phyloP scores from a whole-genome alignment of 768 basidiomycete genomes.

The Inosperma sp. region DNA sequence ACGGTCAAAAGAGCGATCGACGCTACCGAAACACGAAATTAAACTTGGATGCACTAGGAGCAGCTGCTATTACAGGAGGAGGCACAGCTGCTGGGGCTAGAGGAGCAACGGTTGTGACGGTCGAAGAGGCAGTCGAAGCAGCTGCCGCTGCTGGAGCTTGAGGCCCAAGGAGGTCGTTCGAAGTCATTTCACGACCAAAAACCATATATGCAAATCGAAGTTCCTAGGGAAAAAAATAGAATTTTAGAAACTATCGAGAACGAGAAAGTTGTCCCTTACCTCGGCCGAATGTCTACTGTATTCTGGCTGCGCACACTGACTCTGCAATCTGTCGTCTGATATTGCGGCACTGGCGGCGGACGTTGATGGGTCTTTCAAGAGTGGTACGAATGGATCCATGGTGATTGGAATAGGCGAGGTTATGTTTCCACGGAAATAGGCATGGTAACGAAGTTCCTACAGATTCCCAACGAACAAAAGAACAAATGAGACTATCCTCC shows the following conservation, averaged over 20 bases:
- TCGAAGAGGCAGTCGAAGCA: neutral
- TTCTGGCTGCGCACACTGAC: constrained; percentile 33
- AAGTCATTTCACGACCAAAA: constrained; percentile 43
- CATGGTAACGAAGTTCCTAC: constrained; percentile 42
- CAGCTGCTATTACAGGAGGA: constrained; percentile 9
- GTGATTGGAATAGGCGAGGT: constrained; percentile 24
- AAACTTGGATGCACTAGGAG: constrained; percentile 13
- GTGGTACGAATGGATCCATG: constrained; percentile 23
- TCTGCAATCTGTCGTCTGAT: constrained; percentile 31
- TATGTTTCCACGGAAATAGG: constrained; percentile 38
- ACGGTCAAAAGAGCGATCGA: neutral
- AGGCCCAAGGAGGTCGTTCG: constrained; percentile 30
- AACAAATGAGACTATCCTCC: constrained; percentile 6
- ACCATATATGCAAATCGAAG: constrained; percentile 43
- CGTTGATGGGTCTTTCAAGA: neutral
- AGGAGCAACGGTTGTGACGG: neutral
- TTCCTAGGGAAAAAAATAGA: constrained; percentile 34
- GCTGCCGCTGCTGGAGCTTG: neutral
- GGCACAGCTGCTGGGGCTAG: constrained; percentile 11
- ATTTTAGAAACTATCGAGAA: neutral
- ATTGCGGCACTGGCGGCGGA: neutral
- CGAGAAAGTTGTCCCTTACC: constrained; percentile 25
- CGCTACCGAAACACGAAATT: constrained; percentile 16
- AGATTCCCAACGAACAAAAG: neutral
- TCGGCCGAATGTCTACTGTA: constrained; percentile 47